phyloP scores from a whole-genome alignment of 2,329 filamentous ascomycete genomes.

The Gaeumannomyces sp. region DNA sequence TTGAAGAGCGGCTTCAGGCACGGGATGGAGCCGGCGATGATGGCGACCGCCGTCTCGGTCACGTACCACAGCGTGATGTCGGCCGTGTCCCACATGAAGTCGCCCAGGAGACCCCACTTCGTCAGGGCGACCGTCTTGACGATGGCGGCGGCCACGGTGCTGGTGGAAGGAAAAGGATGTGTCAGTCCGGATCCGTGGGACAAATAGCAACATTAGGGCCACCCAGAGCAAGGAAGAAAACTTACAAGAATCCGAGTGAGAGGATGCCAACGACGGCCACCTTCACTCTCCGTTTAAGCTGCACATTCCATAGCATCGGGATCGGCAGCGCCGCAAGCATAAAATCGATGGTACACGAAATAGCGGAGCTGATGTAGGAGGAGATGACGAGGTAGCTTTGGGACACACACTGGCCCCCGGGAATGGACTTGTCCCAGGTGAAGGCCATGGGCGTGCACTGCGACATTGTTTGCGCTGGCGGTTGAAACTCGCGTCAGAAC shows the following conservation, averaged over 20 bases:
- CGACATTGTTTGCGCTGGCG: slow-evolving; percentile 28
- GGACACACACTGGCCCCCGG: slow-evolving; percentile 24
- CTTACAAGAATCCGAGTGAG: slow-evolving; percentile 43
- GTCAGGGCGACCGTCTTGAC: slow-evolving; percentile 2
- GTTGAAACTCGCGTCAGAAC: neutral
- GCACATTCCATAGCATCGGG: slow-evolving; percentile 43
- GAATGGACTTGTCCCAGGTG: slow-evolving; percentile 40
- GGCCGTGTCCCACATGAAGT: slow-evolving; percentile 26
- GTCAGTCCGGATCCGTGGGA: slow-evolving; percentile 24
- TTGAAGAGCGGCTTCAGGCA: slow-evolving; percentile 22
- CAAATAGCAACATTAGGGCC: slow-evolving; percentile 21
- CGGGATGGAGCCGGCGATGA: slow-evolving; percentile 27
- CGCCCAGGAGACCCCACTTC: slow-evolving; percentile 16
- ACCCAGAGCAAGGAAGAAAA: slow-evolving; percentile 22
- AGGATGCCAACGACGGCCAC: slow-evolving; percentile 39
- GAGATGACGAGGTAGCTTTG: slow-evolving; percentile 36
- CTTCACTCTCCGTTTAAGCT: slow-evolving; percentile 41
- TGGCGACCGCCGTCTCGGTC: slow-evolving; percentile 31
- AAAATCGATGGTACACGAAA: slow-evolving; percentile 43
- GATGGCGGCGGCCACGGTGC: slow-evolving; percentile 4
- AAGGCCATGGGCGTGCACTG: slow-evolving; percentile 42
- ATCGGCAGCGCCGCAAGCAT: slow-evolving; percentile 43
- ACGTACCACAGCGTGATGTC: slow-evolving; percentile 33
- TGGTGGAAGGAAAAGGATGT: slow-evolving; percentile 20
- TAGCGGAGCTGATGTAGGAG: slow-evolving; percentile 35